Conservation (phyloP, 2,329 filamentous ascomycete species). For the Cordyceps javanica region DNA sequence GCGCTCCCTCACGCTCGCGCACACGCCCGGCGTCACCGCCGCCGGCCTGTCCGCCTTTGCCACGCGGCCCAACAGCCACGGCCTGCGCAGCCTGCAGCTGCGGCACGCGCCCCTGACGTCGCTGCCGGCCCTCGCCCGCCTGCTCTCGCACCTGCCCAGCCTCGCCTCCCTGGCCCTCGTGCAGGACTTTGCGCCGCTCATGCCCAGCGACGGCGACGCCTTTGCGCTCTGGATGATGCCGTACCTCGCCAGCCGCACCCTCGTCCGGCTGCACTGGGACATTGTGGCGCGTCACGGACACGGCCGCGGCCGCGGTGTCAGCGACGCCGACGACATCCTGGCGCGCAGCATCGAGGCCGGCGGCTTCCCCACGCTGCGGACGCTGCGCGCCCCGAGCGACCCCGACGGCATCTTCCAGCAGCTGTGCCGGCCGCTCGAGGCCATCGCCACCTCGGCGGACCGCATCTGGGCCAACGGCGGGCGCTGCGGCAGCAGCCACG, state of each 20-base stretch:
- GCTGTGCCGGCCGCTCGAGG: constrained; percentile 58
- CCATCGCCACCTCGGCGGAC: constrained; percentile 45
- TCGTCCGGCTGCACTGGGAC: constrained; percentile 58
- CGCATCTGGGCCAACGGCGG: constrained; percentile 28
- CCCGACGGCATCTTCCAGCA: constrained; percentile 63
- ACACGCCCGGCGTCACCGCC: constrained; percentile 50
- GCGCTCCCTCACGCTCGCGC: constrained; percentile 47
- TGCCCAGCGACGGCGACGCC: constrained; percentile 44
- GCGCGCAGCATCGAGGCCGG: constrained; percentile 54
- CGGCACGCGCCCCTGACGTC: constrained; percentile 51
- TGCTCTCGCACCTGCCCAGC: constrained; percentile 47
- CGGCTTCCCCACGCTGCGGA: constrained; percentile 57
- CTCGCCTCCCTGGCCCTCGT: constrained; percentile 48
- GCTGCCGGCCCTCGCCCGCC: constrained; percentile 50
- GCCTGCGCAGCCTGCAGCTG: constrained; percentile 45
- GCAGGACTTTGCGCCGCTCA: constrained; percentile 47
- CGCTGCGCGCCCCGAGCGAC: constrained; percentile 61
- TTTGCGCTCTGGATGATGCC: constrained; percentile 56
- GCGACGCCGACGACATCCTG: constrained; percentile 54
- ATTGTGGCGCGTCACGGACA: constrained; percentile 45
- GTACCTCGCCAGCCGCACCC: constrained; percentile 50
- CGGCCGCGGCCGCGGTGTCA: no score
- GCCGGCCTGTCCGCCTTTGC: constrained; percentile 52
- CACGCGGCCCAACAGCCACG: constrained; percentile 38
- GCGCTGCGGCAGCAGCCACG: constrained; percentile 9